Percentiles rank a stretch among this genome's conserved stretches.
These are phyloP conservation scores for Nakazawaea peltata DNA, from an alignment of 805 yeast species.

Conservation along the genomic window DNA sequence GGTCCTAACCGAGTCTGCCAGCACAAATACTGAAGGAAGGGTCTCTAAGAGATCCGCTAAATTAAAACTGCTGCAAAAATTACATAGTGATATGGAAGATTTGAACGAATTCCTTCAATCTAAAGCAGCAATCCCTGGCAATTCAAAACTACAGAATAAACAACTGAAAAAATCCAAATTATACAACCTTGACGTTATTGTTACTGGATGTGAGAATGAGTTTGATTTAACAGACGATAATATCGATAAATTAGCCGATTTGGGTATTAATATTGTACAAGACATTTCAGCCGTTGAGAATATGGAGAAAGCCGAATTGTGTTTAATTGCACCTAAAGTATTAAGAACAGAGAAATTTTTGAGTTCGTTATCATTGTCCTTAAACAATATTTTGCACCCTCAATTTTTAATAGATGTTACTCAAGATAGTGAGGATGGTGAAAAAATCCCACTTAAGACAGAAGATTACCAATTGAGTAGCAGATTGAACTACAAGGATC, in stretches of 20 bases:
- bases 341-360: slow-evolving; percentile 84
- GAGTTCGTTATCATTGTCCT: slow-evolving; percentile 1
- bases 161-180: too few relatives aligned
- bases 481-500: slow-evolving; percentile 2
- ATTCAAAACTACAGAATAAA: too few relatives aligned
- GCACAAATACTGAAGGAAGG: background rate
- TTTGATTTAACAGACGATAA: slow-evolving; percentile 33
- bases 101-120: slow-evolving; percentile 59
- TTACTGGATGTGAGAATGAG: slow-evolving; percentile 58
- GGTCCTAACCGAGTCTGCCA: slow-evolving; percentile 12
- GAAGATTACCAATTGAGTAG: slow-evolving; percentile 2
- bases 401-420: background rate
- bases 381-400: slow-evolving; percentile 6
- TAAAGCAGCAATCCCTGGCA: too few relatives aligned
- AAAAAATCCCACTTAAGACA: background rate
- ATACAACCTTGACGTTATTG: slow-evolving; percentile 38
- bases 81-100: slow-evolving; percentile 63
- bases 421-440: background rate
- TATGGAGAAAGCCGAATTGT: slow-evolving; percentile 34
- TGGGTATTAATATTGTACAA: slow-evolving; percentile 48
- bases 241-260: slow-evolving; percentile 27
- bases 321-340: slow-evolving; percentile 72
- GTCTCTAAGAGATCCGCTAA: slow-evolving; percentile 44
- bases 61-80: slow-evolving; percentile 52
- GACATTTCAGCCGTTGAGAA: slow-evolving; percentile 22